Base-by-base conservation (phyloP, 2,329 filamentous ascomycete species). In the Fusarium sublunatum region DNA sequence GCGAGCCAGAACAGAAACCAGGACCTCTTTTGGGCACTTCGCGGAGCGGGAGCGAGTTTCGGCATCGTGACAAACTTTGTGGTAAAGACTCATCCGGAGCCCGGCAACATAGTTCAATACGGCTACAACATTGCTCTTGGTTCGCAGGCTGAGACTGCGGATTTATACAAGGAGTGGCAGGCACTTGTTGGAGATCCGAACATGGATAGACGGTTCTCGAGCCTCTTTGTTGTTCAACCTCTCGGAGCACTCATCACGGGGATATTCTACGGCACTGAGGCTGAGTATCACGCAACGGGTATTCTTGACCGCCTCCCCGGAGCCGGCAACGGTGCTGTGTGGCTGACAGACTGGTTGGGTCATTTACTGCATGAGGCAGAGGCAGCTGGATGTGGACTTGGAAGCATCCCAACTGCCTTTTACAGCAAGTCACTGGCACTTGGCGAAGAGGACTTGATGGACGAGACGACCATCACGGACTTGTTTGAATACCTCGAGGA, bases 311-410 rank as follows among this genome's bases (percentile, higher is more conserved):
- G 74, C 51, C 79, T 87, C 3, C 84, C 84, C 3, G 55, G 57
- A 25, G 42, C 72, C 10, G 71, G 77, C 6, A 72, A 71, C 10
- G 64, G 78, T 5, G 78, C 81, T 9, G 67, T 86, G 6, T 79
- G 83, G n/a, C 64, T 87, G 22, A 81, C 82, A 36, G 85, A 89
- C 75, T 91, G 88, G 87, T 76, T 90, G 19, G 86, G 80, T 7
- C 78, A 87, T 42, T 76, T 90, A 6, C 78, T 81, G 0, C 78
- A 84, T 39, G 78, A 82, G 56, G 83, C 81, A 11, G 79, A 86
- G 58, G 77, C 79, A 34, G 78, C 79, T 11, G 81, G 74, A 0
- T 74, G 86, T 5, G 78, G 77, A 70, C 72, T 83, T 61, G 78
- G 77, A 72, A 79, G 82, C 11, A 54, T 83, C 1, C 78, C 81